Evolutionary conservation across 139 green algal species (phyloP), one percentile per base, ranked within the genome.

Genomic region (Tetraselmis chui): DNA sequence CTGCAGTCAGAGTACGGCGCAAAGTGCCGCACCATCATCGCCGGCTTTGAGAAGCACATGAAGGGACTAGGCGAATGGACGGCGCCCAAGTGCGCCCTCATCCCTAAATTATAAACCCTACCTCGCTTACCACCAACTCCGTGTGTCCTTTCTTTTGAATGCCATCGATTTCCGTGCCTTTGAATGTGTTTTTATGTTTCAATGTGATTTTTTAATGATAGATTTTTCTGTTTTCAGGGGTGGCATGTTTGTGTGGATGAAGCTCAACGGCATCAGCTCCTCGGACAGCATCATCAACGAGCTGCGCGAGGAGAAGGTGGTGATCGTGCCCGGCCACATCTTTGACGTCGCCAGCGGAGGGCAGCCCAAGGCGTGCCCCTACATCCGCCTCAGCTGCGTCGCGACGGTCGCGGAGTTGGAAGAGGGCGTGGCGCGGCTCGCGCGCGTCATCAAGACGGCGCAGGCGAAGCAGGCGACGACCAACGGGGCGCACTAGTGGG

Each of bases 1-100:
- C 31, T 81, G 30, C 82, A 85, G 82, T 27, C 30, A 25, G 26
- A 59, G 28, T 85, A 85, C 59, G 32, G 79, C 45, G 45, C 5
- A 18, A 67, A 67, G 45, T 25, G 45, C 45, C 45, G 45, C 45
- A 67, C 45, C 45, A 67, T 67, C 45, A 67, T 67, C 45, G 45
- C 45, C 11, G 45, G 45, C 45, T 67, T 67, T 67, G 45, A 67
- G 45, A 67, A 67, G 45, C 45, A 67, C 45, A 67, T 67, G 45
- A 67, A 5, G 45, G 45, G 45, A 25, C 45, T 67, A 18, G 45
- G 45, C 45, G 45, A 67, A 18, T 67, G 45, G 45, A 67, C 45
- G 45, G 45, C 45, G 18, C 45, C 45, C 45, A 67, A 67, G 45
- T 67, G 45, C 45, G 45, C 45, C 45, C 45, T 18, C 45, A 5